phyloP scores from a whole-genome alignment of 2,329 filamentous ascomycete genomes.

The Trichoderma lentiforme region DNA sequence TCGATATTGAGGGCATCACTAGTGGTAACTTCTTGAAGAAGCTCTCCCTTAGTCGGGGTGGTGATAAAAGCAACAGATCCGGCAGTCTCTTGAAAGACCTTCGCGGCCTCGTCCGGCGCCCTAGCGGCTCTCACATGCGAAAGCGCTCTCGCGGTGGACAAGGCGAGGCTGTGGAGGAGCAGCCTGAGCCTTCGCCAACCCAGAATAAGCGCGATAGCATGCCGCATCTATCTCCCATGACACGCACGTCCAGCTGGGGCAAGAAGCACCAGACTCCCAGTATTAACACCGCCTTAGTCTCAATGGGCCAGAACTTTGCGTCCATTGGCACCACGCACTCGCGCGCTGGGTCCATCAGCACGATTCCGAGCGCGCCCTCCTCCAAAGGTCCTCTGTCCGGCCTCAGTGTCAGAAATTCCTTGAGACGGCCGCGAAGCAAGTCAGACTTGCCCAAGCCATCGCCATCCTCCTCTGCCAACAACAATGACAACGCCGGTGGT shows the following conservation, averaged over 20 bases:
- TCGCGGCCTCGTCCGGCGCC: conserved; percentile 48
- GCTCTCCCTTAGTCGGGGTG: conserved; percentile 50
- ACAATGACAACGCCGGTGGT: conserved; percentile 29
- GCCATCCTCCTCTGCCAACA: not conserved
- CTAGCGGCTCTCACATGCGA: conserved; percentile 41
- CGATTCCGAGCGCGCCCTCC: conserved; percentile 40
- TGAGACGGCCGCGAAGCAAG: conserved; percentile 56
- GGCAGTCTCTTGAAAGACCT: conserved; percentile 46
- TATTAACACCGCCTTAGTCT: conserved; percentile 57
- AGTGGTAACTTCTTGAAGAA: conserved; percentile 63
- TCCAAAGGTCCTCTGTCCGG: conserved; percentile 50
- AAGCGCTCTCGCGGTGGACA: conserved; percentile 47
- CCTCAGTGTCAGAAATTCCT: conserved; percentile 45
- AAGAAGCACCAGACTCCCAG: conserved; percentile 50
- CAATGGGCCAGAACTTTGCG: conserved; percentile 53
- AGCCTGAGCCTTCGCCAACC: conserved; percentile 24
- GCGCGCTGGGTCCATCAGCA: conserved; percentile 59
- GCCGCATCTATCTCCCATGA: conserved; percentile 46
- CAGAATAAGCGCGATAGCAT: conserved; percentile 44
- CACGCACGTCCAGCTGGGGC: conserved; percentile 50
- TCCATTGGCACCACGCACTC: conserved; percentile 56
- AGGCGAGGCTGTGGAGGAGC: conserved; percentile 29
- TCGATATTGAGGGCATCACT: conserved; percentile 52
- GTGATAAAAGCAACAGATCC: conserved; percentile 46
- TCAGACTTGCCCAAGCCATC: conserved; percentile 47